These are phyloP conservation scores for Sporothrix sp. DNA, from an alignment of 2,329 filamentous ascomycete species.

Conservation along the genomic window DNA sequence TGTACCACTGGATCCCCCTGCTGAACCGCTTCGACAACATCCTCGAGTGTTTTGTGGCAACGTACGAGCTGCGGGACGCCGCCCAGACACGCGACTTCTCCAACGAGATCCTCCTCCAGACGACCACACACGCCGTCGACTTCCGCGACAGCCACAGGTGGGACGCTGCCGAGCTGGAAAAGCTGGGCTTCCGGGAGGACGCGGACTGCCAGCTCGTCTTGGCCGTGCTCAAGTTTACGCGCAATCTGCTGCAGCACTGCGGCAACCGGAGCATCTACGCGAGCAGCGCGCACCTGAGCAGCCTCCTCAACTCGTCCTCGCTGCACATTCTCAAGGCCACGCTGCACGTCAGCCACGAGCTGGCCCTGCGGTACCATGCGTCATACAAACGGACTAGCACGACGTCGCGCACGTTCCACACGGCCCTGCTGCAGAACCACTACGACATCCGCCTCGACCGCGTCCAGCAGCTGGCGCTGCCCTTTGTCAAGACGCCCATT, in stretches of 20 bases:
- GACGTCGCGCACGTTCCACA: slow-evolving; percentile 56
- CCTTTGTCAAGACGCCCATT: slow-evolving; percentile 66
- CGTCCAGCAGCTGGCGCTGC: slow-evolving; percentile 71
- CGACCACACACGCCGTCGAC: slow-evolving; percentile 39
- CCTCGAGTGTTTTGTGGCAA: slow-evolving; percentile 68
- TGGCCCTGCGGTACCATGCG: slow-evolving; percentile 87
- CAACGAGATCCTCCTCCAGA: slow-evolving; percentile 52
- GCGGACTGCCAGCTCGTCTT: slow-evolving; percentile 76
- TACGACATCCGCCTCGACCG: slow-evolving; percentile 72
- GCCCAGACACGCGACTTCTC: slow-evolving; percentile 72
- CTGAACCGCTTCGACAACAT: slow-evolving; percentile 89
- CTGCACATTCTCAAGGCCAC: slow-evolving; percentile 67
- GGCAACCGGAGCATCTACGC: slow-evolving; percentile 94
- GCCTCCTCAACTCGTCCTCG: slow-evolving; percentile 80
- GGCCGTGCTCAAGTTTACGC: slow-evolving; percentile 72
- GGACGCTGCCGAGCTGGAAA: slow-evolving; percentile 37
- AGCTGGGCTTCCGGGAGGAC: slow-evolving; percentile 58
- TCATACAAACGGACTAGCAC: slow-evolving; percentile 69
- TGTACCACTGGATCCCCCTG: slow-evolving; percentile 96
- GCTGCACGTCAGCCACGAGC: slow-evolving; percentile 69
- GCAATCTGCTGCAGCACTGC: slow-evolving; percentile 83
- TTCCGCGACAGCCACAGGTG: slow-evolving; percentile 41
- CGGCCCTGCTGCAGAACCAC: slow-evolving; percentile 70
- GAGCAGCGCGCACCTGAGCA: slow-evolving; percentile 82
- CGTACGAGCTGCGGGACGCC: slow-evolving; percentile 69